phyloP scores from a whole-genome alignment of 2,329 filamentous ascomycete species.

The Alternaria novae-zelandiae region DNA sequence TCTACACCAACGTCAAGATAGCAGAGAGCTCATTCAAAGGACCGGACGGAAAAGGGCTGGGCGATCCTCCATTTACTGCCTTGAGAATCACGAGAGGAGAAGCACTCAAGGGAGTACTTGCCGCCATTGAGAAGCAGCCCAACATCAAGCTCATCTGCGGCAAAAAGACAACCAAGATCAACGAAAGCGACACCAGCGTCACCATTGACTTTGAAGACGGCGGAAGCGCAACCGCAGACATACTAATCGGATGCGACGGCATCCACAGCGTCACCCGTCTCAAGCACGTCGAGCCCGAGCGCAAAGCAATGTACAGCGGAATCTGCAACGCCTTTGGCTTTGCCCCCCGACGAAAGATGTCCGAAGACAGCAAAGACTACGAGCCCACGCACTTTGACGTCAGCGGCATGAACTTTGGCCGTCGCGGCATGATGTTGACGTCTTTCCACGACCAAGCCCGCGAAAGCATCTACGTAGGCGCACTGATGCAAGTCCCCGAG shows the following conservation, averaged over 20 bases:
- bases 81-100: slow-evolving; percentile 54
- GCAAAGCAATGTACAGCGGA: slow-evolving; percentile 52
- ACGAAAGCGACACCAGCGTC: slow-evolving; percentile 50
- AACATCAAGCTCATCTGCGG: slow-evolving; percentile 54
- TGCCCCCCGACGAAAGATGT: slow-evolving; percentile 41
- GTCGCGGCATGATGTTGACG: slow-evolving; percentile 54
- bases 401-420: slow-evolving; percentile 55
- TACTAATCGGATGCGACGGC: slow-evolving; percentile 64
- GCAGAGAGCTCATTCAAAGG: slow-evolving; percentile 53
- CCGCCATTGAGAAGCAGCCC: slow-evolving; percentile 47
- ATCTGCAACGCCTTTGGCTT: slow-evolving; percentile 57
- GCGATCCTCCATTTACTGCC: slow-evolving; percentile 53
- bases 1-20: slow-evolving; percentile 51
- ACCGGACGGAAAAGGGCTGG: slow-evolving; percentile 51
- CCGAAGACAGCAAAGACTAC: slow-evolving; percentile 24
- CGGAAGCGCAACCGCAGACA: slow-evolving; percentile 51
- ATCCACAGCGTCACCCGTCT: slow-evolving; percentile 55
- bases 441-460: slow-evolving; percentile 47
- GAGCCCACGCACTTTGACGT: slow-evolving; percentile 47
- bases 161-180: slow-evolving; percentile 51
- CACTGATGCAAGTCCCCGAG: slow-evolving; percentile 53
- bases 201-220: slow-evolving; percentile 57
- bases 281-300: slow-evolving; percentile 53
- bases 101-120: slow-evolving; percentile 51
- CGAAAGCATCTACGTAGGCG: slow-evolving; percentile 53